A percentile compares a stretch with the other conserved stretches of the same genome.
These are phyloP conservation scores for Penicillium paxilli DNA, from an alignment of 495 filamentous ascomycete species.

Conservation along the genomic window DNA sequence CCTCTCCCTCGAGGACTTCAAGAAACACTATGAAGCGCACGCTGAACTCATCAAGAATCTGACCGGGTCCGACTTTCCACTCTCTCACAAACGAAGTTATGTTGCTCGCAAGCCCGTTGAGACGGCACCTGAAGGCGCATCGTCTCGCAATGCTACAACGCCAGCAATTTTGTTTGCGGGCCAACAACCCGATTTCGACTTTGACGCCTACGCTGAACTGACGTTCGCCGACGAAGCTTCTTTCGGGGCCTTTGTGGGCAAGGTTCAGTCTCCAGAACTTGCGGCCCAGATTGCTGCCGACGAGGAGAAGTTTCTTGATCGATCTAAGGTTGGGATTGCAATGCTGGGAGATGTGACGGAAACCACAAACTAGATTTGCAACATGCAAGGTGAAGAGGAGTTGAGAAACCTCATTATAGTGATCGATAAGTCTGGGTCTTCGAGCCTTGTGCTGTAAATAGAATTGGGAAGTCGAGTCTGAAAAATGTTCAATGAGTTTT, in stretches of 20 bases:
- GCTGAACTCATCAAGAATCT: slow-evolving; percentile 17
- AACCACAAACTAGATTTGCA: slow-evolving; percentile 9
- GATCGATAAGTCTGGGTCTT: too few relatives aligned
- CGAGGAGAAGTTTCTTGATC: slow-evolving; percentile 39
- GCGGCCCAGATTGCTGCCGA: slow-evolving; percentile 22
- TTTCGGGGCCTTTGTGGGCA: slow-evolving; percentile 26
- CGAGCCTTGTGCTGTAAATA: too few relatives aligned
- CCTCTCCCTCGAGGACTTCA: slow-evolving; percentile 23
- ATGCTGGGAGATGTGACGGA: slow-evolving; percentile 27
- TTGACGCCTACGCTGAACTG: slow-evolving; percentile 37
- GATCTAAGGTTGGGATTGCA: slow-evolving; percentile 20
- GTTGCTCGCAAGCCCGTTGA: slow-evolving; percentile 16
- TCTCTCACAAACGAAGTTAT: slow-evolving; percentile 25
- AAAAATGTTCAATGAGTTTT: too few relatives aligned
- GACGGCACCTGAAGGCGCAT: slow-evolving; percentile 10
- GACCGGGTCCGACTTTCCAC: slow-evolving; percentile 14
- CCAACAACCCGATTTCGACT: slow-evolving; percentile 38
- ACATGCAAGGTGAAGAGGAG: neutral
- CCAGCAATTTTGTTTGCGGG: slow-evolving; percentile 35
- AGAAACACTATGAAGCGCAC: slow-evolving; percentile 22
- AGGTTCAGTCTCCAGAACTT: slow-evolving; percentile 22
- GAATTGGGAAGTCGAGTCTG: too few relatives aligned
- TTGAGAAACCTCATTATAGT: neutral
- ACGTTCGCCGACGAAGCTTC: slow-evolving; percentile 31
- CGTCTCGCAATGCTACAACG: slow-evolving; percentile 17